phyloP scores from a whole-genome alignment of 345 rosid species.

The Fremontodendron californicum region DNA sequence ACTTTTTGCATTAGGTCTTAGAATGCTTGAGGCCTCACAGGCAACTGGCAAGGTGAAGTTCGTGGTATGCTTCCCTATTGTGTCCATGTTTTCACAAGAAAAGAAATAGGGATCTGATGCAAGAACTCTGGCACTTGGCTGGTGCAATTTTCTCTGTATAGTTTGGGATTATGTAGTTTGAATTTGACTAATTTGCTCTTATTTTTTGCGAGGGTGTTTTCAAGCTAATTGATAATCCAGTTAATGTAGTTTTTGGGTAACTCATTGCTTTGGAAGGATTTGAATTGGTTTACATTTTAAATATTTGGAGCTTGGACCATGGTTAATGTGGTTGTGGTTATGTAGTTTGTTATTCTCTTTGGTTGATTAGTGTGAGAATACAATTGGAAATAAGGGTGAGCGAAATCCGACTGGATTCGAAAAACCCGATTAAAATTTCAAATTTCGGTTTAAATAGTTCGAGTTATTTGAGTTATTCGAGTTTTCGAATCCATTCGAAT shows the following conservation, averaged over 20 bases:
- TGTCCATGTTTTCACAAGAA: not conserved
- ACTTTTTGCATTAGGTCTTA: not conserved
- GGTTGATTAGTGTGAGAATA: too few species aligned
- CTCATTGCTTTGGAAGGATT: not conserved
- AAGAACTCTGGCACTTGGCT: not conserved
- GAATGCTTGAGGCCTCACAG: not conserved
- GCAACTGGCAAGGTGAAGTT: not conserved
- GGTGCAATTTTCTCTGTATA: not conserved
- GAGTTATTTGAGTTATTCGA: too few species aligned
- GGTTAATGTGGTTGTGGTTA: too few species aligned
- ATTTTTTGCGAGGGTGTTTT: not conserved
- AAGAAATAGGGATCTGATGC: not conserved
- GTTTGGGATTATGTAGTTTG: not conserved
- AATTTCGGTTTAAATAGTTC: too few species aligned
- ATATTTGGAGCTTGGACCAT: not conserved
- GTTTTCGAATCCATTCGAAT: too few species aligned
- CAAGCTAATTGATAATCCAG: not conserved
- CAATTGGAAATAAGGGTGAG: too few species aligned
- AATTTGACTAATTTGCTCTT: too few species aligned
- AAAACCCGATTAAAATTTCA: too few species aligned
- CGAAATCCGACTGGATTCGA: too few species aligned
- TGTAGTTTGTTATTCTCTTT: too few species aligned
- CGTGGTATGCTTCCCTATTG: not conserved
- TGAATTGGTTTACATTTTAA: not conserved
- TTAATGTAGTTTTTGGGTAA: too few species aligned